Base-by-base conservation (phyloP, 2,329 filamentous ascomycete genomes). In the Monosporascus sp. region DNA sequence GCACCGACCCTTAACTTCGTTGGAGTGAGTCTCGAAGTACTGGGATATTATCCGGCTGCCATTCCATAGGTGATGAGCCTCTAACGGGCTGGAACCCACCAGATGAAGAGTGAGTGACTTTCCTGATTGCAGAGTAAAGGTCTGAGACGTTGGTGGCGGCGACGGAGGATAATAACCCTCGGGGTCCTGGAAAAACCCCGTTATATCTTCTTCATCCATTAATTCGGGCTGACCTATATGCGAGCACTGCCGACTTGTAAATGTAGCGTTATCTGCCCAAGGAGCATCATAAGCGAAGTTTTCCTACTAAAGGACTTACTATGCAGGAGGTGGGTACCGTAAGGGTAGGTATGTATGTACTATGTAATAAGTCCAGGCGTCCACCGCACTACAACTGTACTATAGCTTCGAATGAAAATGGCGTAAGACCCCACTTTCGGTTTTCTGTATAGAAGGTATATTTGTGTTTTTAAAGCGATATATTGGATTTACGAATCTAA, bases 31-130 rank as follows among this genome's bases (percentile, higher is more conserved):
- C 71, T 96, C 90, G 53, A 97, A 83, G 71, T 91, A 91, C 60
- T 84, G 77, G 17, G 91, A 83, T 48, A 93, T 80, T 39, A 89
- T 83, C 57, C 89, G 86, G 55, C 87, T 86, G 55, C 90, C 92
- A 70, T 97, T 95, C 93, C 93, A 97, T 31, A 97, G 80, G 59
- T 89, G 81, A 70, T 97, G 90, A 17, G 90, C 92, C 82, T 95
- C 96, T 15, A 95, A 81, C 24, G 91, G 89, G 74, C 89, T 93
- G 70, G 89, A 85, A 55, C 92, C 92, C 45, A 96, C 89, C 14
- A 97, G 82, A 62, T 89, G 83, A 58, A 96, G 80, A 49, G 76
- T 82, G 59, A 95, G 74, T 27, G 75, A 74, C 58, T 83, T 68
- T 55, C 88, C 89, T 37, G 81, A 83, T 52, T 82, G 74, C 67